Evolutionary conservation across 257 asterid genomes (phyloP), one percentile per base, ranked within the genome.

Genomic region (Petrea volubilis): DNA sequence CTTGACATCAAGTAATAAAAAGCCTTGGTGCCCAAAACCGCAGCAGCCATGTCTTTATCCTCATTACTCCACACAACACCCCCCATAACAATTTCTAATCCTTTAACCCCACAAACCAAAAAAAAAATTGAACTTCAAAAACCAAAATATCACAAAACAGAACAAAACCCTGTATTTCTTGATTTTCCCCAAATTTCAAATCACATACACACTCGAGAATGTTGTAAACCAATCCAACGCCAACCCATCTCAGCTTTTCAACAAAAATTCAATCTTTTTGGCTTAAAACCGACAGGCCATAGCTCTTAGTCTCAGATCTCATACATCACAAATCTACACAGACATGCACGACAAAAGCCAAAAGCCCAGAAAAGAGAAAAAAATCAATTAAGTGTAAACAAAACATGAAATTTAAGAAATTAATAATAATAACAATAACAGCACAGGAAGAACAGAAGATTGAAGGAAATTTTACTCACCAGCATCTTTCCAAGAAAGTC

Each of bases 11-110:
- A 79, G 86, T 86, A 90, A 82, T 94, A 87, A 74, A 91, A 89
- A 49, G 98, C 99, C 80, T 79, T 87, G 7, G 86, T 80, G 14
- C 99, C 99, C 79, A 94, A 72, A 76, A 94, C 91, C 38, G 95
- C 86, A 25, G 89, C 93, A 75, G 88, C 96, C 85, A 82, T 79
- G 60, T 85, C 85, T 68, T 80, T 92, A 64, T 89, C 99, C 77
- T 88, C 99, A 75, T 85, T 85, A 61, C 67, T 82, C 99, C 97
- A 88, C 40, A 64, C 70, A 78, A 83, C 72, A 34, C 73, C 82
- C 79, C 84, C 96, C 90, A 83, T 88, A 44, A 67, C 89, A 71
- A 77, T 75, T 70, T 74, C 84, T n/a, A 83, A 65, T 74, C 40
- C 62, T 15, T 49, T 31, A 24, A 36, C 3, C 36, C 53, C 64